These are phyloP conservation scores for Torulaspora pretoriensis DNA, from an alignment of 1,139 yeast species.

Conservation along the genomic window DNA sequence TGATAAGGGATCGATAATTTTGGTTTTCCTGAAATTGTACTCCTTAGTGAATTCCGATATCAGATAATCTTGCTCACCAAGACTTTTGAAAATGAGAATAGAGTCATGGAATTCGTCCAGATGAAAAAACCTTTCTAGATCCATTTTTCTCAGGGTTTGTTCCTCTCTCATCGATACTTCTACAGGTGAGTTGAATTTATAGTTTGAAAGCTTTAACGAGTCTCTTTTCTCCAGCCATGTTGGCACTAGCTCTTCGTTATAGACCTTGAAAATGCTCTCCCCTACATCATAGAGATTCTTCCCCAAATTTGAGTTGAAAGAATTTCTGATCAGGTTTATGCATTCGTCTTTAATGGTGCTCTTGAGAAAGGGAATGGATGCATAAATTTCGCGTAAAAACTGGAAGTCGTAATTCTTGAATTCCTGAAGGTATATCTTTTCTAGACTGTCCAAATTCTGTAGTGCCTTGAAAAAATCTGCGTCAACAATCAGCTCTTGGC, in stretches of 20 bases:
- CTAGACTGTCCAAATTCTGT: slow-evolving; percentile 73
- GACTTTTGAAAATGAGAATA: slow-evolving; percentile 71
- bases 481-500: slow-evolving; percentile 75
- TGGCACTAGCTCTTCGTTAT: slow-evolving; percentile 47
- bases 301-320: slow-evolving; percentile 60
- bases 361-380: slow-evolving; percentile 74
- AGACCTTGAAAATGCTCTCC: slow-evolving; percentile 47
- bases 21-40: slow-evolving; percentile 66
- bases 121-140: slow-evolving; percentile 39
- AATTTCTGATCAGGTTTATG: slow-evolving; percentile 63
- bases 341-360: slow-evolving; percentile 76
- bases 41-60: slow-evolving; percentile 65
- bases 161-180: slow-evolving; percentile 65
- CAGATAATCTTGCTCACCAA: slow-evolving; percentile 60
- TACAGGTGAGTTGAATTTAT: slow-evolving; percentile 79
- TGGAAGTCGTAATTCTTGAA: slow-evolving; percentile 61
- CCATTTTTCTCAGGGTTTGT: slow-evolving; percentile 28
- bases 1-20: slow-evolving; percentile 60
- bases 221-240: slow-evolving; percentile 36
- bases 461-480: slow-evolving; percentile 71
- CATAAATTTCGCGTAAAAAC: slow-evolving; percentile 66
- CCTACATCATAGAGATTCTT: slow-evolving; percentile 61
- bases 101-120: slow-evolving; percentile 76
- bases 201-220: slow-evolving; percentile 47
- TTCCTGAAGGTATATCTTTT: slow-evolving; percentile 58